Base-by-base conservation (phyloP, 495 filamentous ascomycete genomes). In the Bacidia gigantensis region DNA sequence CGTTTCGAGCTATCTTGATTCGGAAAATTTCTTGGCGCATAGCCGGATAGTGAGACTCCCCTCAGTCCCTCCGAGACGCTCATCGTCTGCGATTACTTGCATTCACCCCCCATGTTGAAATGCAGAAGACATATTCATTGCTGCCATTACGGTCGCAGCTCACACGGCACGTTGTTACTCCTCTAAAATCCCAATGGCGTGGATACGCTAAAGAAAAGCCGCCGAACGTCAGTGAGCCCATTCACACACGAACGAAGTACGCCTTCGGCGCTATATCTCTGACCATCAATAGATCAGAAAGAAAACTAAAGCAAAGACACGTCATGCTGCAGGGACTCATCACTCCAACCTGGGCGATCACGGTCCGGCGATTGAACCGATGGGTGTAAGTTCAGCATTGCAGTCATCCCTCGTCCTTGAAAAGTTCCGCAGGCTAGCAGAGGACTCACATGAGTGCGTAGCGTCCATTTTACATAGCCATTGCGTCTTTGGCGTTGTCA, bases 401-500 rank as follows among this genome's bases (percentile, higher is more conserved):
- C 46, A 10, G 26, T 51, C 39, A 39, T 21, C 9, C 14, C 12
- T n/a, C 17, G 20, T 5, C 17, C 20, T 18, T 9, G 41, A 44
- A 5, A 7, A 10, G 10, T 10, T n/a, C 32, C 32, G n/a, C 10
- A 39, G 10, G 32, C 10, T 10, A 10, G 10, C 32, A 10, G 32
- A 39, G 10, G 9, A 22, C 7, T 44, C 12, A 44, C 20, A 5
- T 5, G 14, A 9, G 20, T 5, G 9, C 14, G 17, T 17, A 86
- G 82, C 69, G 65, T 55, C 74, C 72, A 51, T 86, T 89, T 69
- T 89, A 81, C 67, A 60, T 84, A 53, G 64, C 72, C 52, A 62
- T 83, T 41, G 80, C 76, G 50, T 66, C 71, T 41, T 64, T 86
- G 38, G 78, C 82, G 43, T 67, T 75, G 38, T 62, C 64, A 26